phyloP scores from a whole-genome alignment of 805 yeast species.

The Myxozyma udenii region DNA sequence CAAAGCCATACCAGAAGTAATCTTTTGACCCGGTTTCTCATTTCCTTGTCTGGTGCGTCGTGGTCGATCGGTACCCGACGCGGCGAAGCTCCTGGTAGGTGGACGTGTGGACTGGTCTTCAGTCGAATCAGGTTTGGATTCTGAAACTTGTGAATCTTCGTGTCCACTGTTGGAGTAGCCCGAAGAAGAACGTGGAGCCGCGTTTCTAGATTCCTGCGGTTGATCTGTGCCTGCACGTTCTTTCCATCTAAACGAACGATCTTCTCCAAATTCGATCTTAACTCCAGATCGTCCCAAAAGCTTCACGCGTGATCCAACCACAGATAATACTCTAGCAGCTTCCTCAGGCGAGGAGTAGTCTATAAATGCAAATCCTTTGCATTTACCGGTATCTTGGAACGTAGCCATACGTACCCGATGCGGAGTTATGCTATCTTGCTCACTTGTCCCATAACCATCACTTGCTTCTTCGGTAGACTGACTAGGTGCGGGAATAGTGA shows the following conservation, averaged over 20 bases:
- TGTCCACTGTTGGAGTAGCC: background rate
- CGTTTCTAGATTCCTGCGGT: constrained; percentile 28
- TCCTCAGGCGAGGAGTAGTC: constrained; percentile 80
- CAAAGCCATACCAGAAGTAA: constrained; percentile 70
- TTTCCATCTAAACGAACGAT: constrained; percentile 55
- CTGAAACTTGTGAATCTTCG: background rate
- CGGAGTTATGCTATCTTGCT: constrained; percentile 90
- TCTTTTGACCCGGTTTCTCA: background rate
- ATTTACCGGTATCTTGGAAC: constrained; percentile 92
- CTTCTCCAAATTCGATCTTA: constrained; percentile 86
- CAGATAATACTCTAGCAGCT: constrained; percentile 81
- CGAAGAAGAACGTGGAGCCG: constrained; percentile 1
- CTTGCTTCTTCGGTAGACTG: constrained; percentile 51
- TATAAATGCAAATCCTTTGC: constrained; percentile 93
- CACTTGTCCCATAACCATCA: constrained; percentile 72
- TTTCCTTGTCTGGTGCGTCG: background rate
- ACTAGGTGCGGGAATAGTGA: constrained; percentile 61
- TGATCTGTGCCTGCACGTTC: too few relatives aligned
- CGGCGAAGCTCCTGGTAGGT: background rate
- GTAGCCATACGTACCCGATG: constrained; percentile 87
- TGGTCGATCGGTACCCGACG: too few relatives aligned
- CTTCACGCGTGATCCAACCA: constrained; percentile 58
- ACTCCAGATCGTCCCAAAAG: constrained; percentile 65
- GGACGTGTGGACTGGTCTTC: background rate
- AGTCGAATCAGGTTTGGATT: background rate